Conservation (phyloP, 2,329 filamentous ascomycete genomes). For the Canariomyces notabilis region DNA sequence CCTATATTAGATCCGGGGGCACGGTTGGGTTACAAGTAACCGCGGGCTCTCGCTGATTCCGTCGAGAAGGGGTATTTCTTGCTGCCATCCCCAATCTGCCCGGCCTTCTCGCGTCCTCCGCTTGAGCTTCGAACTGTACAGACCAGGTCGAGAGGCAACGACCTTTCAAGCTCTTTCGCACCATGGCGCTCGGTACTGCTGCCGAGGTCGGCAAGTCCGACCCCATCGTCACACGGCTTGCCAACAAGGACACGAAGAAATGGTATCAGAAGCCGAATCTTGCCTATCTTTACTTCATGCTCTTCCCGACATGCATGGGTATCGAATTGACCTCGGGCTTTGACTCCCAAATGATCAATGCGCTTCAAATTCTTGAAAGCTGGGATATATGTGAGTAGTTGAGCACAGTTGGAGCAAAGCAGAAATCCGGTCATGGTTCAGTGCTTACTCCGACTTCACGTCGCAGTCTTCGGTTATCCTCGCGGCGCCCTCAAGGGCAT, state of each 20-base stretch:
- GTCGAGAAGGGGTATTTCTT: not conserved
- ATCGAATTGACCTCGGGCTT: slow-evolving; percentile 50
- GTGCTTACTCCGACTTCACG: not conserved
- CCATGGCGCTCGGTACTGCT: slow-evolving; percentile 14
- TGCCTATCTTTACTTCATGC: slow-evolving; percentile 49
- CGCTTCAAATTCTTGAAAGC: slow-evolving; percentile 35
- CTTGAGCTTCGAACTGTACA: not conserved
- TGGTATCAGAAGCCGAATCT: slow-evolving; percentile 59
- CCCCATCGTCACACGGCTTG: slow-evolving; percentile 35
- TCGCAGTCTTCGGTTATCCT: slow-evolving; percentile 43
- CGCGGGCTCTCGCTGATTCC: not conserved
- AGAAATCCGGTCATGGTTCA: not conserved
- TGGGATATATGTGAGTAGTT: slow-evolving; percentile 34
- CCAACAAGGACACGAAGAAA: slow-evolving; percentile 36
- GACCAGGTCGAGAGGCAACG: not conserved
- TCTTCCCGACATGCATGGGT: slow-evolving; percentile 57
- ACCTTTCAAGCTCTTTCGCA: no score
- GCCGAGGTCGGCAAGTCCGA: slow-evolving; percentile 28
- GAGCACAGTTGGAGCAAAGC: no score
- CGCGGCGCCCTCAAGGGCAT: slow-evolving; percentile 46
- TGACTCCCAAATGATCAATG: slow-evolving; percentile 43
- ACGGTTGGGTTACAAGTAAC: slow-evolving; percentile 12
- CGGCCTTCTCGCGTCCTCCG: not conserved
- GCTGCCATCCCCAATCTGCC: not conserved
- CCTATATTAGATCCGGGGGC: slow-evolving; percentile 9